A percentile compares a stretch with the other conserved stretches of the same genome.
These are phyloP conservation scores for Straminergon stramineum DNA, from an alignment of 225 moss, liverwort and hornwort genomes.

Conservation along the genomic window DNA sequence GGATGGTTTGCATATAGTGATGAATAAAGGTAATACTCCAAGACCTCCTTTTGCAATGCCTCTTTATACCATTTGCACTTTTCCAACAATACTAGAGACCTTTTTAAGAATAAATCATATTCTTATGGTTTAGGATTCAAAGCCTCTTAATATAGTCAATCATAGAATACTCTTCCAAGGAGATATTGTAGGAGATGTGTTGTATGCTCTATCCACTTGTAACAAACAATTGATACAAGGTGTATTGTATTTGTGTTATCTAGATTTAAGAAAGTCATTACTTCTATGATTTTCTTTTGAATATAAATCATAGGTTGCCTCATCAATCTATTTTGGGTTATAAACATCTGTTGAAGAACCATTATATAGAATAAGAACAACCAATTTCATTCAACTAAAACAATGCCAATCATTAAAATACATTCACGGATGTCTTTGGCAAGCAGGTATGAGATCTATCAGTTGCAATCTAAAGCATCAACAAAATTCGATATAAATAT, in stretches of 20 bases:
- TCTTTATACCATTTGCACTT: not conserved
- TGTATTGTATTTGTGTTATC: not conserved
- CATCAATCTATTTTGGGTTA: not conserved
- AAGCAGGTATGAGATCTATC: accelerated
- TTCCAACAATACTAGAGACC: not conserved
- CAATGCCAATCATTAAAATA: not conserved
- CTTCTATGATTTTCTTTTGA: not conserved
- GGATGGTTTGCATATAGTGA: no score
- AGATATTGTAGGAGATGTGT: not conserved
- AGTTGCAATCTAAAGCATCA: not conserved
- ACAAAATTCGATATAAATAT: not conserved
- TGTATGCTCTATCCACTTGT: not conserved
- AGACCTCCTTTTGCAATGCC: not conserved
- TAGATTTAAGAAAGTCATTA: not conserved
- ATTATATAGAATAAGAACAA: not conserved
- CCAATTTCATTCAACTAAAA: not conserved
- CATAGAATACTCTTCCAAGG: not conserved
- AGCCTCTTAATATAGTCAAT: not conserved
- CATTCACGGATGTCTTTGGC: not conserved
- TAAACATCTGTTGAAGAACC: not conserved
- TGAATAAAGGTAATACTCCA: not conserved
- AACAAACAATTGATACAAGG: not conserved
- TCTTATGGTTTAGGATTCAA: not conserved
- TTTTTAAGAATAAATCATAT: not conserved
- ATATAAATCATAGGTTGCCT: not conserved